A percentile compares a stretch with the other conserved stretches of the same genome.
Conservation (phyloP, 106 monocot species). For the Xerophyta viscosa region DNA sequence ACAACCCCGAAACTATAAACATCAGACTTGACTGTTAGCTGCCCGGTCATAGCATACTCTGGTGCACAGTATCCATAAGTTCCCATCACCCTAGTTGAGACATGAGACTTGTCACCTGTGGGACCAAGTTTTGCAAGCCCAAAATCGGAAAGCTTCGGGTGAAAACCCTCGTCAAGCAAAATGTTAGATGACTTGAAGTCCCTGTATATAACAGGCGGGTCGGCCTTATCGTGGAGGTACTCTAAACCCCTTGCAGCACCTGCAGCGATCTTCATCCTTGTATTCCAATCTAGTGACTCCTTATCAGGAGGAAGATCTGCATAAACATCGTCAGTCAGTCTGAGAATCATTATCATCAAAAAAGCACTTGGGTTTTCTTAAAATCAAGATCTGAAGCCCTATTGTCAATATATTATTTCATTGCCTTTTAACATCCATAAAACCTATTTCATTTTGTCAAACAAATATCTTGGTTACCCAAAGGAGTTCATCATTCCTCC, state of each 20-base stretch:
- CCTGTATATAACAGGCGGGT: slow-evolving; percentile 27
- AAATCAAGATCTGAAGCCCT: no score
- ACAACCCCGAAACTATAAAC: slow-evolving; percentile 36
- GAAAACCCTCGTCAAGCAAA: slow-evolving; percentile 22
- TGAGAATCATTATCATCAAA: neutral
- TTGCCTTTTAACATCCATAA: no score
- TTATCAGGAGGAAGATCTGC: slow-evolving; percentile 29
- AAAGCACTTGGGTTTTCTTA: neutral
- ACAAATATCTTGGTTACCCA: no score
- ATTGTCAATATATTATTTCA: no score
- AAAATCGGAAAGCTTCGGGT: slow-evolving; percentile 32
- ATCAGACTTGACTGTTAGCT: slow-evolving; percentile 32
- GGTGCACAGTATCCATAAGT: slow-evolving; percentile 36
- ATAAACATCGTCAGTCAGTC: neutral
- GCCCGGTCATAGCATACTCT: slow-evolving; percentile 38
- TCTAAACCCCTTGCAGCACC: slow-evolving; percentile 34
- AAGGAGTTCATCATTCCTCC: no score
- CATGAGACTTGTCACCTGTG: slow-evolving; percentile 31
- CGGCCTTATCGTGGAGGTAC: slow-evolving; percentile 31
- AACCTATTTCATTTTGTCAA: no score
- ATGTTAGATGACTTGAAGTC: slow-evolving; percentile 38
- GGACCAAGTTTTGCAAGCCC: slow-evolving; percentile 35
- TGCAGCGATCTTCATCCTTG: slow-evolving; percentile 32
- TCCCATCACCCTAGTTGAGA: slow-evolving; percentile 33
- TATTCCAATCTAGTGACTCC: slow-evolving; percentile 30